These are phyloP conservation scores for Pythium rishiriense DNA, from an alignment of 352 stramenopile genomes.

Conservation along the genomic window DNA sequence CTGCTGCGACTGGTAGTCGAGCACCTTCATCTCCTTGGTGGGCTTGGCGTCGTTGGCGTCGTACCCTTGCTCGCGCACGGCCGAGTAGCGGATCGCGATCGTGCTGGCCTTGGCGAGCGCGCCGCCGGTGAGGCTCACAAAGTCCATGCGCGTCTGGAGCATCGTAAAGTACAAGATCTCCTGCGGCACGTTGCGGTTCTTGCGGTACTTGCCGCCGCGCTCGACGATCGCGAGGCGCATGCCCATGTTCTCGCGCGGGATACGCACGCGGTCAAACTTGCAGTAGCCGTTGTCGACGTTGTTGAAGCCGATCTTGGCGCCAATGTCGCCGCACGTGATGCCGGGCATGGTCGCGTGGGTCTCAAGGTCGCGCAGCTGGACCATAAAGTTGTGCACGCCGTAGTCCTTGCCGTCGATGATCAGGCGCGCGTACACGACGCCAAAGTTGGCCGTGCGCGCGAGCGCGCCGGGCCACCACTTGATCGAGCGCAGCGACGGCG, in stretches of 20 bases:
- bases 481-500: slow-evolving; percentile 91
- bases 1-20: slow-evolving; percentile 96
- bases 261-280: slow-evolving; percentile 54
- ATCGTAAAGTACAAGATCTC: slow-evolving; percentile 84
- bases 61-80: slow-evolving; percentile 89
- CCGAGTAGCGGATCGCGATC: slow-evolving; percentile 95
- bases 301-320: slow-evolving; percentile 73
- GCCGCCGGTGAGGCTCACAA: slow-evolving; percentile 50
- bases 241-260: slow-evolving; percentile 69
- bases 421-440: slow-evolving; percentile 83
- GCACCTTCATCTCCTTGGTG: slow-evolving; percentile 83
- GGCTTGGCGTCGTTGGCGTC: slow-evolving; percentile 51
- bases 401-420: slow-evolving; percentile 81
- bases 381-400: slow-evolving; percentile 97
- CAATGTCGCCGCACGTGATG: slow-evolving; percentile 64
- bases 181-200: slow-evolving; percentile 45
- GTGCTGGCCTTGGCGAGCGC: slow-evolving; percentile 87
- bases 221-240: slow-evolving; percentile 60
- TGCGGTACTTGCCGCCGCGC: slow-evolving; percentile 57
- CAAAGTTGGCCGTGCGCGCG: slow-evolving; percentile 94
- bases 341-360: slow-evolving; percentile 51
- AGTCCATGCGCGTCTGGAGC: slow-evolving; percentile 72
- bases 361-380: slow-evolving; percentile 92
- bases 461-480: slow-evolving; percentile 97
- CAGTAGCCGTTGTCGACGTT: slow-evolving; percentile 76